phyloP scores from a whole-genome alignment of 768 basidiomycete genomes.

The Tulasnella calospora region DNA sequence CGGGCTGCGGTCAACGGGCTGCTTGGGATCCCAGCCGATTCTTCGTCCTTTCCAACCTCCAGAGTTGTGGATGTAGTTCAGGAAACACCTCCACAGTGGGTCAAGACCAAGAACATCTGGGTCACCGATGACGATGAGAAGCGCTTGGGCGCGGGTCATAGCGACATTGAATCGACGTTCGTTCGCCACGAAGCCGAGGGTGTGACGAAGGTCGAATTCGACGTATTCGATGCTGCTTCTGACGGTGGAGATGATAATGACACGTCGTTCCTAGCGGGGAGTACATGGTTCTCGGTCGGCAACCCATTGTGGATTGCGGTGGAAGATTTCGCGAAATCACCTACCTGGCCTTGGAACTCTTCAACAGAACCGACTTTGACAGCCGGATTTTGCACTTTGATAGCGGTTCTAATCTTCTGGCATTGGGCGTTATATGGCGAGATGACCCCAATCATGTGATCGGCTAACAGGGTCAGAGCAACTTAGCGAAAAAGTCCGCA shows the following conservation, averaged over 20 bases:
- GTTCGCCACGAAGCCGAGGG: conserved; percentile 55
- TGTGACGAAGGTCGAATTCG: conserved; percentile 49
- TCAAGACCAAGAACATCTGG: conserved; percentile 56
- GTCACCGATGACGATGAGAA: conserved; percentile 58
- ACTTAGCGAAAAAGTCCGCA: background rate
- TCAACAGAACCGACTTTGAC: conserved; percentile 42
- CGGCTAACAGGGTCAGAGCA: conserved; percentile 28
- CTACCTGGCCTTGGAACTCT: conserved; percentile 44
- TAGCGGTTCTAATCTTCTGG: conserved; percentile 34
- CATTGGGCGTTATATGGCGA: conserved; percentile 42
- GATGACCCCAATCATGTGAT: conserved; percentile 40
- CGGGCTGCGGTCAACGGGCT: conserved; percentile 1
- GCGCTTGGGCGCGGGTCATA: conserved; percentile 55
- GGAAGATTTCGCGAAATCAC: too few species aligned
- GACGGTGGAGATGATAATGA: conserved; percentile 57
- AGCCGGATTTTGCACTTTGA: conserved; percentile 30
- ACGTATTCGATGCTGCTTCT: conserved; percentile 51
- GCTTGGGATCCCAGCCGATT: conserved; percentile 15
- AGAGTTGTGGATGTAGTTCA: conserved; percentile 52
- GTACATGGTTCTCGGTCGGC: background rate
- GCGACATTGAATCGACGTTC: conserved; percentile 58
- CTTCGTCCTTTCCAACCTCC: conserved; percentile 52
- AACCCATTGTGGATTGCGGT: background rate
- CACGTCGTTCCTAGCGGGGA: conserved; percentile 47
- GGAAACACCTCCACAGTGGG: conserved; percentile 56